Evolutionary conservation across 306 rosid genomes (phyloP).

Genomic region (Glycine soja): DNA sequence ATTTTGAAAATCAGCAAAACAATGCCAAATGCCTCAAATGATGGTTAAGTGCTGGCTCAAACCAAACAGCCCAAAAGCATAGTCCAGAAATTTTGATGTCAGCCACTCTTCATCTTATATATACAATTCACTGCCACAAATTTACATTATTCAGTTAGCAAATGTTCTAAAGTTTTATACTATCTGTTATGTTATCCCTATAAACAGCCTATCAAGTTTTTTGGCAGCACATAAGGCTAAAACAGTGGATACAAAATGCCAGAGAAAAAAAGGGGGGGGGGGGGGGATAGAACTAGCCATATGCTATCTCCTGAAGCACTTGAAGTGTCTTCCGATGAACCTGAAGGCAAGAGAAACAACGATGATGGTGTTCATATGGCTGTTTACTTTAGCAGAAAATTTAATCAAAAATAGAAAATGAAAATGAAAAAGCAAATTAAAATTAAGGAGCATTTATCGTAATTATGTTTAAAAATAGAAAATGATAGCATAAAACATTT

Average conservation of each 20-base stretch:
- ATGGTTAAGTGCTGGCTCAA: background rate
- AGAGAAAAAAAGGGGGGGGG: background rate
- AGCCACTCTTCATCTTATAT: background rate
- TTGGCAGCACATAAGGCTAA: constrained; percentile 34
- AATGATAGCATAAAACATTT: too few relatives aligned
- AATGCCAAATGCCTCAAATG: background rate
- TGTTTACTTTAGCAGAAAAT: constrained; percentile 13
- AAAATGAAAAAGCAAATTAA: too few relatives aligned
- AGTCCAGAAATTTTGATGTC: background rate
- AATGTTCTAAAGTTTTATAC: constrained; percentile 12
- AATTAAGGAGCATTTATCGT: too few relatives aligned
- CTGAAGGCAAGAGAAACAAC: constrained; percentile 54
- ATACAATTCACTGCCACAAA: background rate
- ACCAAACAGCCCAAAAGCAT: background rate
- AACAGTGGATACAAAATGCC: constrained; percentile 23
- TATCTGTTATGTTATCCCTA: constrained; percentile 29
- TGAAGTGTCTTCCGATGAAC: constrained; percentile 90
- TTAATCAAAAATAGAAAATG: background rate
- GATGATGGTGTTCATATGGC: constrained; percentile 19
- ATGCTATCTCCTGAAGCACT: constrained; percentile 89
- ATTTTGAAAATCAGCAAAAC: background rate
- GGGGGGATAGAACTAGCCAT: constrained; percentile 54
- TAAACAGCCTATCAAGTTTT: constrained; percentile 40
- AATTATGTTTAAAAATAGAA: too few relatives aligned
- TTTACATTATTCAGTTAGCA: constrained; percentile 36